Evolutionary conservation across 306 rosid species (phyloP).

Genomic region (Corylus americana): DNA sequence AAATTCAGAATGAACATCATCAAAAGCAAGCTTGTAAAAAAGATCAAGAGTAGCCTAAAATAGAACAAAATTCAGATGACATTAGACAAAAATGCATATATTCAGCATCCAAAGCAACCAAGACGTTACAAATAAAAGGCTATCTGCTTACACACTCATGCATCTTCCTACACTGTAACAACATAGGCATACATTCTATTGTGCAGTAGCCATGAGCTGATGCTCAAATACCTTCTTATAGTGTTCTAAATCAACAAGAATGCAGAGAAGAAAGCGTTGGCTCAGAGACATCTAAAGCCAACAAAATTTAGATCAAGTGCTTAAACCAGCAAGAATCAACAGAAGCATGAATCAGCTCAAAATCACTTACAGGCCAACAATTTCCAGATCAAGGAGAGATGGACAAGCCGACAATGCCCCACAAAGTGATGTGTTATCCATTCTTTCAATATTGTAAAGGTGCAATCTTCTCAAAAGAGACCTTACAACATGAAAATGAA

Average conservation of each 20-base stretch:
- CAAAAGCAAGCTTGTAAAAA: background rate
- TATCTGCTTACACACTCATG: background rate
- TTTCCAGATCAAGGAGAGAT: conserved; percentile 90
- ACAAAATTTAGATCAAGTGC: conserved; percentile 1
- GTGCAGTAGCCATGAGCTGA: background rate
- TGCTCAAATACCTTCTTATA: background rate
- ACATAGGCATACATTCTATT: background rate
- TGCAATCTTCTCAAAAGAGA: conserved; percentile 77
- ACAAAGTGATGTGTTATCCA: conserved; percentile 82
- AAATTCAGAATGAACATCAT: background rate
- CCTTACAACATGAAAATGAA: conserved; percentile 50
- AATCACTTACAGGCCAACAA: conserved; percentile 91
- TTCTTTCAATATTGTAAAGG: conserved; percentile 88
- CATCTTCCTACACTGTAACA: background rate
- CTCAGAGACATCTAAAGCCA: background rate
- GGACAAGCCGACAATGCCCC: conserved; percentile 79
- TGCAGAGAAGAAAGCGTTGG: background rate
- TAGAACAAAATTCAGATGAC: background rate
- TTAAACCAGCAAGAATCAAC: conserved; percentile 24
- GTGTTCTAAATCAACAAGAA: conserved; percentile 4
- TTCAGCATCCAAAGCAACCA: background rate
- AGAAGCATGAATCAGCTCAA: conserved; percentile 19
- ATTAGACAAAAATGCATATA: background rate
- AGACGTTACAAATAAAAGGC: conserved; percentile 4
- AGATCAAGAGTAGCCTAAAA: background rate